Base-by-base conservation (phyloP, 179 eudicot genomes). In the Silene coronaria region DNA sequence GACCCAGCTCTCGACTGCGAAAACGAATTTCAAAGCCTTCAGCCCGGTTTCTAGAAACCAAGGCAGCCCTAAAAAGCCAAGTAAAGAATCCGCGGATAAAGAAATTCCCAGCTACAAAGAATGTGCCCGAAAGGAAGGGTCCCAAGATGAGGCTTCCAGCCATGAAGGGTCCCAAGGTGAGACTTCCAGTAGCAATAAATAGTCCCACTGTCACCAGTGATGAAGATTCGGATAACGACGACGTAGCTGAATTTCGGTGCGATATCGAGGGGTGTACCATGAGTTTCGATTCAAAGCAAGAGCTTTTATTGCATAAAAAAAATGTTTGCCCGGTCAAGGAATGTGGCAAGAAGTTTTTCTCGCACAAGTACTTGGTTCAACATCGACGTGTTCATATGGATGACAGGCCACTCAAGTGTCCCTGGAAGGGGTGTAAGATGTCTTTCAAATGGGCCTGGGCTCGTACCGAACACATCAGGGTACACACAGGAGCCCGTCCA, bases 371-470 rank as follows among this genome's bases (percentile, higher is more conserved):
- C 74, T 77, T 95, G 72, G 90, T 95, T 73, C 99, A 95, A 84
- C 99, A 95, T 79, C 73, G 97, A 46, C 97, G 99, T 34, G 99
- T 95, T 55, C 99, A 95, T 58, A 72, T 80, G 81, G 99, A 95
- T 24, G 97, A 91, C 76, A 89, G 99, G 57, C 99, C 99, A 6
- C 84, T 95, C 2, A 89, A 91, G 79, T 95, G 99, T 74, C 99
- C 99, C 3, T 95, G 99, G 99, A 93, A 95, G 80, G 97, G 99
- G 5, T 95, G 99, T 84, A 87, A 85, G 80, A 95, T 92, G 99
- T 80, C 91, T 0, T 95, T 95, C 81, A 95, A 95, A 80, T 95
- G 99, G 99, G 99, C 99, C 0, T 95, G 99, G 99, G 99, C 99
- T 1, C 85, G 99, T 69, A 95, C 99, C 0, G 99, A 95, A 70